Evolutionary conservation across 805 yeast genomes (phyloP), one percentile per base, ranked within the genome.

Genomic region (Lipomyces starkeyi): DNA sequence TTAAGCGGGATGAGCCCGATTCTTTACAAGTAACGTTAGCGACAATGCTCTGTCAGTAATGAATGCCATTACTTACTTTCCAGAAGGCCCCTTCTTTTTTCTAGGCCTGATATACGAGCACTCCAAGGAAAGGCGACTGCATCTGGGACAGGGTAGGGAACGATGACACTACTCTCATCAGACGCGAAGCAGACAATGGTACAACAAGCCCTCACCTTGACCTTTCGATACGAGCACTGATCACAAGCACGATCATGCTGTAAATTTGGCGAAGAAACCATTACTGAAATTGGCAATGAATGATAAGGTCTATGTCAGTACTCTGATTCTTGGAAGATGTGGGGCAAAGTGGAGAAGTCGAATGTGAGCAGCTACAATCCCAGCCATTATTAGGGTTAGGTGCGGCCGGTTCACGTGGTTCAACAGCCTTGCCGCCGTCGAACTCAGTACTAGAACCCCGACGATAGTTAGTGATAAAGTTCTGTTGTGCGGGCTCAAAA

Each of bases 141-240:
- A 57, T 57, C 47, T 57, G 56, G 40, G 25, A 57, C 59, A 57
- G 8, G 59, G 59, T 25, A n/a, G 14, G 40, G 47, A 34, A 29
- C 59, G 59, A 37, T 20, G 22, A 37, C 59, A 57, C 59, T 57
- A 20, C 59, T 20, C 29, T 20, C 29, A 25, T 52, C 29, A 52
- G 56, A 20, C 1, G 27, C 9, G 56, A 52, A 52, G 56, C 55
- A 52, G 29, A 1, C 13, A 7, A 22, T 20, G 13, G 56, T 11
- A 22, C 27, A 52, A 22, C 22, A 52, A 52, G 55, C 14, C 55
- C 29, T 52, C 47, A 40, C 47, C 47, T 40, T 40, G 52, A 57
- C 59, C 47, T 57, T 57, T 20, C 59, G 59, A 57, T 29, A 57
- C 59, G 22, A 57, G 59, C 59, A 57, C 59, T 57, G 59, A 29